Base-by-base conservation (phyloP, 2,329 filamentous ascomycete genomes). In the Nannizzia gypsea region DNA sequence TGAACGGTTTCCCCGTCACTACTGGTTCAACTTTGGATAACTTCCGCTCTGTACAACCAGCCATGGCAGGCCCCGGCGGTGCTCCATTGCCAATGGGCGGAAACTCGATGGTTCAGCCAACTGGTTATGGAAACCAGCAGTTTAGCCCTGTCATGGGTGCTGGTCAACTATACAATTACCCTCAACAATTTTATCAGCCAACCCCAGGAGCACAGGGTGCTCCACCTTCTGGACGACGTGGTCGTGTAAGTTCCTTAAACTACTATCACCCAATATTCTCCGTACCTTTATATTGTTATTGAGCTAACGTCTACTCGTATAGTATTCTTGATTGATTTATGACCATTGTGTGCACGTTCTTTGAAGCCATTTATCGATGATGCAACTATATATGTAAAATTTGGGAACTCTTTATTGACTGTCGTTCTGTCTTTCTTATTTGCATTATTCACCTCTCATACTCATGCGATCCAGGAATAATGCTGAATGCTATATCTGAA, bases 151-250 rank as follows among this genome's bases (percentile, higher is more conserved):
- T 75, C 57, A 71, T 78, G 67, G 71, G 72, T 56, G 66, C 68
- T 22, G 67, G 70, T 54, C 73, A 75, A 66, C 73, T 78, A 72
- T 81, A 81, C 68, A 77, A 78, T 60, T 82, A 82, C 68, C 76
- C 77, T 64, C 76, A 78, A 66, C 78, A 79, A 63, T 77, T 76
- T 67, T 77, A 77, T 64, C 67, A 71, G 56, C 75, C 77, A 66
- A 67, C 67, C 61, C 75, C 77, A 64, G 67, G 72, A 54, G 68
- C 73, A 58, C 73, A 73, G 66, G 71, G 74, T 63, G 76, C 78
- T 65, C 68, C 73, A 61, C 67, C 70, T 63, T 78, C 77, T 64
- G 77, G 77, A 61, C 77, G 80, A 66, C 77, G 80, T 68, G 81
- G 80, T 73, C 74, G 80, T 67, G 78, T 81, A 73, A 79, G 78